These are phyloP conservation scores for Camelina hispida DNA, from an alignment of 345 rosid genomes.

Conservation along the genomic window DNA sequence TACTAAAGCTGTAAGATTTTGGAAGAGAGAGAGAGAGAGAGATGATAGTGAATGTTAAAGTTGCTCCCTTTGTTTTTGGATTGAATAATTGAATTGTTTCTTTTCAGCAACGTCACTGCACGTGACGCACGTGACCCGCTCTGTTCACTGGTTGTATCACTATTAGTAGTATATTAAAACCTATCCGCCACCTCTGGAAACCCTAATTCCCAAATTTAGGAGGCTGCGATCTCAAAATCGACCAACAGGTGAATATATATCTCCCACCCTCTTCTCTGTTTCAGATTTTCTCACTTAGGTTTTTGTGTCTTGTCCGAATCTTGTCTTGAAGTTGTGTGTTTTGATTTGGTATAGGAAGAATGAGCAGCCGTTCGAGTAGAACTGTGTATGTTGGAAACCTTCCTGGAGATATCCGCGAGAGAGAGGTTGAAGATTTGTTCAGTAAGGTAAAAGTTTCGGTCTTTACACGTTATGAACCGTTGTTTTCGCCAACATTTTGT, in stretches of 20 bases:
- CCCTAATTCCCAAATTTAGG: not conserved
- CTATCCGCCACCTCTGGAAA: too few species aligned
- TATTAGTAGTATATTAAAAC: too few species aligned
- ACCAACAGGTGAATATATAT: conserved; percentile 19
- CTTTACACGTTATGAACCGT: not conserved
- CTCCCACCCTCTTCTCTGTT: not conserved
- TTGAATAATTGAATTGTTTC: not conserved
- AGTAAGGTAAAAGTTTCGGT: conserved; percentile 58
- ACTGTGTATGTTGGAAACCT: conserved; percentile 93
- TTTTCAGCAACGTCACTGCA: conserved; percentile 11
- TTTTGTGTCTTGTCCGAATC: not conserved
- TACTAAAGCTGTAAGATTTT: not conserved
- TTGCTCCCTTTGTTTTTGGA: not conserved
- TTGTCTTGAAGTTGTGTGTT: not conserved
- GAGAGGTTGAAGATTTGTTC: conserved; percentile 93
- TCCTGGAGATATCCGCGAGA: conserved; percentile 88
- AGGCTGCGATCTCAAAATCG: conserved; percentile 32
- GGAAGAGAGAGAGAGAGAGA: not conserved
- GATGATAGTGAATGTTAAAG: not conserved
- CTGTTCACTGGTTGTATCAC: too few species aligned
- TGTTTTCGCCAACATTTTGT: not conserved
- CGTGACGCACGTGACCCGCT: conserved; percentile 20
- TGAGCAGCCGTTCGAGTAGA: conserved; percentile 86
- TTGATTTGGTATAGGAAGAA: conserved; percentile 41
- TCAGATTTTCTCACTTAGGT: not conserved